These are phyloP conservation scores for Syncephalis plumigaleata DNA, from an alignment of 371 early-diverging fungal genomes.

Conservation along the genomic window DNA sequence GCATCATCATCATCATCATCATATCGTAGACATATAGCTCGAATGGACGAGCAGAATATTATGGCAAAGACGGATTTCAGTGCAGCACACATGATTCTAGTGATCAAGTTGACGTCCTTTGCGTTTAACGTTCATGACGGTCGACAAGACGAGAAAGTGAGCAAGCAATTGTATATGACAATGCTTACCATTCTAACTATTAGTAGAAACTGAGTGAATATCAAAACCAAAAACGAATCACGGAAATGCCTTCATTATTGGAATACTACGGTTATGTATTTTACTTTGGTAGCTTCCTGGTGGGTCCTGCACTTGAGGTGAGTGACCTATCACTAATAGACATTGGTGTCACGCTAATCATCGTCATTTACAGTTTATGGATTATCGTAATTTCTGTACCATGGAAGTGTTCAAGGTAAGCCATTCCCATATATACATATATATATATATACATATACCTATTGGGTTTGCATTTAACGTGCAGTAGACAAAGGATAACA, in stretches of 20 bases:
- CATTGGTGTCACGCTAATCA: too few relatives aligned
- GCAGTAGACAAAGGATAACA: not conserved
- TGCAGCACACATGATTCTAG: conserved; percentile 79
- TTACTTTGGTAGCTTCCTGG: conserved; percentile 71
- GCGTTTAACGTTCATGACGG: conserved; percentile 75
- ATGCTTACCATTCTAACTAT: not conserved
- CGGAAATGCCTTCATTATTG: conserved; percentile 39
- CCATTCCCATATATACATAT: not conserved
- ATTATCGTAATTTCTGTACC: conserved; percentile 40
- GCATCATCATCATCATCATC: too few relatives aligned
- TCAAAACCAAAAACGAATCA: conserved; percentile 38
- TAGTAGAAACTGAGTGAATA: conserved; percentile 26
- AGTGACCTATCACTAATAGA: conserved; percentile 15
- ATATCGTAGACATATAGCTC: too few relatives aligned
- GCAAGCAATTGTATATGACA: not conserved
- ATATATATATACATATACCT: not conserved
- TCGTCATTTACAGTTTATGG: conserved; percentile 17
- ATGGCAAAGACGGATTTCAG: conserved; percentile 73
- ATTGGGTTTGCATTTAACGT: not conserved
- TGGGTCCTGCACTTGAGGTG: conserved; percentile 68
- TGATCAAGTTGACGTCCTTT: conserved; percentile 73
- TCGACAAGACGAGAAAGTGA: conserved; percentile 7
- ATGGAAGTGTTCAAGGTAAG: conserved; percentile 17
- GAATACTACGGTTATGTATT: conserved; percentile 77
- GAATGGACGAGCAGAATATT: too few relatives aligned